Conservation (phyloP, 2,329 filamentous ascomycete species). For the Monilinia aucupariae region DNA sequence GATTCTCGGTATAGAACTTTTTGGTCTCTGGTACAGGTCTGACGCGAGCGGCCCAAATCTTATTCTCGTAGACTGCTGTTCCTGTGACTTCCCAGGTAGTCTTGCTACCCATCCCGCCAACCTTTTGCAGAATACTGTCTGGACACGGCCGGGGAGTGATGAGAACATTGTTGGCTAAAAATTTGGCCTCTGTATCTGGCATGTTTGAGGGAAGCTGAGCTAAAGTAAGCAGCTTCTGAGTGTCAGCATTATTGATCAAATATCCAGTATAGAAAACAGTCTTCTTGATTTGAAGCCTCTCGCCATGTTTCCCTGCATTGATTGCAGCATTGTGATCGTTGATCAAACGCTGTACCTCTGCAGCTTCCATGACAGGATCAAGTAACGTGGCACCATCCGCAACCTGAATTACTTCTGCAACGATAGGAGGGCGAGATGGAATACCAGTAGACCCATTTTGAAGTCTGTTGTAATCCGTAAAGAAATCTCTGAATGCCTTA, state of each 20-base stretch:
- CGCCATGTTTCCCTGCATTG: conserved; percentile 37
- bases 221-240: conserved; percentile 66
- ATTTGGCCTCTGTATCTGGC: conserved; percentile 66
- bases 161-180: conserved; percentile 83
- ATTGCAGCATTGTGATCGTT: conserved; percentile 73
- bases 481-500: conserved; percentile 79
- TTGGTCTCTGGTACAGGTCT: conserved; percentile 63
- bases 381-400: conserved; percentile 67
- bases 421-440: conserved; percentile 58
- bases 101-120: conserved; percentile 80
- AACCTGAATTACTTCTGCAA: conserved; percentile 80
- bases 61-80: conserved; percentile 68
- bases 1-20: conserved; percentile 72
- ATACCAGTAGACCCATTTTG: conserved; percentile 45
- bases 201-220: conserved; percentile 57
- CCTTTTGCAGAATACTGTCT: conserved; percentile 67
- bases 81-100: conserved; percentile 80
- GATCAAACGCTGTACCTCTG: conserved; percentile 82
- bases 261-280: conserved; percentile 91
- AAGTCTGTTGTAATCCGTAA: conserved; percentile 66
- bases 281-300: conserved; percentile 68
- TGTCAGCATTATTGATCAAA: conserved; percentile 67
- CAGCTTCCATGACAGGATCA: conserved; percentile 72
- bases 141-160: conserved; percentile 77
- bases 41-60: conserved; percentile 80